Evolutionary conservation across 768 basidiomycete species (phyloP), one percentile per base, ranked within the genome.

Genomic region (Suillus plorans): DNA sequence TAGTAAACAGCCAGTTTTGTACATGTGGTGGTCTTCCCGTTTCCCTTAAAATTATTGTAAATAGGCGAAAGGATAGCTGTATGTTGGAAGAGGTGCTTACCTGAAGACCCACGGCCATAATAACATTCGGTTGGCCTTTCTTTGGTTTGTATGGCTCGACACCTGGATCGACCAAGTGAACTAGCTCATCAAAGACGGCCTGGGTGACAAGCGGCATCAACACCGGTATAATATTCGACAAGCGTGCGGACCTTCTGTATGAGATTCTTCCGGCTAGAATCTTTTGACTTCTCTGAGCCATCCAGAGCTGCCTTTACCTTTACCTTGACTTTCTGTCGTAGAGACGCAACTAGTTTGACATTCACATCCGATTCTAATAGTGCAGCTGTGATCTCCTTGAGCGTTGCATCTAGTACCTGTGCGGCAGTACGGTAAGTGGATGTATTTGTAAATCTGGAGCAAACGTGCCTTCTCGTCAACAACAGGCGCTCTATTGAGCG

Each of bases 11-110:
- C 97, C 47, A 99, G 89, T 72, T 99, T 99, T 12, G 97, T 99
- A 78, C 97, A 99, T 47, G 97, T 98, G 25, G 97, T 99, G 5
- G 97, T 99, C 83, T 99, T 99, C 50, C 97, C 97, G 61, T 97
- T 97, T 59, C 95, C 95, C 94, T 97, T 70, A 39, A 53, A 45
- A 49, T 57, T 39, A 61, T 22, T 57, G n/a, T 70, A 63, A 62
- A 53, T 18, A 62, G 55, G 41, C 18, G 58, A 22, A 39, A 56
- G 22, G 55, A 14, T 36, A 44, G 31, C 28, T 41, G 36, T n/a
- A 41, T 31, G 57, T 49, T 63, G 61, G 62, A 44, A 44, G 22
- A 44, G 55, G 18, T 52, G 73, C 84, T 66, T 69, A 92, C 94
- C 84, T 97, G 95, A 49, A 98, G 85, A 76, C 95, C 95, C 66